Base-by-base conservation (phyloP, 1,284 basidiomycete genomes). In the Cryptococcus sp. region DNA sequence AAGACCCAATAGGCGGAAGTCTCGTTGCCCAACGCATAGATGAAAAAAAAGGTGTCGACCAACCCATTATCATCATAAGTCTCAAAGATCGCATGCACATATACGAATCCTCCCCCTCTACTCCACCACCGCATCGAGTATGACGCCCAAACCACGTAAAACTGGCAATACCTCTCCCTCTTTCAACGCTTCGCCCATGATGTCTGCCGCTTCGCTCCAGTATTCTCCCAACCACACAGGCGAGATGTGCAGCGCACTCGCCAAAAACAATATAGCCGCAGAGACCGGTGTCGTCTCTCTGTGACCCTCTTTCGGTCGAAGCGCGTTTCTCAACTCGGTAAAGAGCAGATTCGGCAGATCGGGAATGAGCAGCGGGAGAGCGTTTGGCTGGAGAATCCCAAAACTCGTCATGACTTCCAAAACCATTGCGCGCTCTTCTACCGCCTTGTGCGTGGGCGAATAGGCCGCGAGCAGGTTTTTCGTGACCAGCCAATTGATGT, bases 401-500 rank as follows among this genome's bases (percentile, higher is more conserved):
- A 65, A 46, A 22, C 52, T 51, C 0, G 60, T 61, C 55, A 65
- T 62, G 4, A 53, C 58, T 25, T 64, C 65, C 11, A 65, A 43
- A 6, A 65, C 52, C 5, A 58, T 37, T 3, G 54, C 28, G 19
- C 60, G 47, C 23, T 67, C 63, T 42, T 65, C 60, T 19, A 21
- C 22, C 18, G 25, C 21, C n/a, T 43, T 44, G 19, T 51, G 43
- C 14, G 47, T 41, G 11, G 51, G 37, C 5, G 47, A 36, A 14
- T 62, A 23, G 5, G 57, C 51, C 2, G 45, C 32, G 14, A 55
- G 19, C 10, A 67, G 53, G 12, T 50, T 59, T 39, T 67, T 65
- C 35, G 60, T 54, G 18, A 64, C 54, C n/a, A 65, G 56, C 47
- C 54, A 54, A 47, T 61, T 65, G 24, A 63, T 48, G 42, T 63